Percentiles rank a stretch among this genome's conserved stretches.
Conservation (phyloP, 2,329 filamentous ascomycete species). For the Ascocoryne sarcoides region DNA sequence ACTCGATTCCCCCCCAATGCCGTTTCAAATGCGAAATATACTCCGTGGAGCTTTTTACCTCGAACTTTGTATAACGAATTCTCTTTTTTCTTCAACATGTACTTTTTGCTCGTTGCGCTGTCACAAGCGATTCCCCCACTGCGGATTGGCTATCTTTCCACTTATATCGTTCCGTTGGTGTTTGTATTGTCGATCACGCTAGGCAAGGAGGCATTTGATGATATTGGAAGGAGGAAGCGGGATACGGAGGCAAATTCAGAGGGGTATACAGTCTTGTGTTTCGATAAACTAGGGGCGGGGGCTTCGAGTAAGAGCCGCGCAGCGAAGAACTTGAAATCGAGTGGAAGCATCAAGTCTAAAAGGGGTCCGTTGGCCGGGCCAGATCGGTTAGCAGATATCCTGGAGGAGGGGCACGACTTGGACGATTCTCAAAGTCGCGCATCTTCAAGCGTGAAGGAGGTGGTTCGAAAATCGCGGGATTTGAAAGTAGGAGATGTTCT, state of each 20-base stretch:
- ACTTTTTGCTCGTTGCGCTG: conserved; percentile 89
- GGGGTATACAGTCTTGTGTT: conserved; percentile 68
- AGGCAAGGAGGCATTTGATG: conserved; percentile 92
- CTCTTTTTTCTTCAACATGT: conserved; percentile 99
- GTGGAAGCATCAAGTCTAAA: conserved; percentile 32
- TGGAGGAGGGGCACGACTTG: conserved; percentile 52
- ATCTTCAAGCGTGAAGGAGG: conserved; percentile 51
- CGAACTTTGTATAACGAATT: conserved; percentile 97
- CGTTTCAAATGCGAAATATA: conserved; percentile 97
- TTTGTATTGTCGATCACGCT: conserved; percentile 90
- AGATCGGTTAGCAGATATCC: conserved; percentile 53
- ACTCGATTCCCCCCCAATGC: conserved; percentile 80
- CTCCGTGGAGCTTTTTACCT: conserved; percentile 85
- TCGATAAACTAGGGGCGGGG: conserved; percentile 46
- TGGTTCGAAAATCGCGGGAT: conserved; percentile 74
- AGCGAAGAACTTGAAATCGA: conserved; percentile 40
- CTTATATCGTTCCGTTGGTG: conserved; percentile 83
- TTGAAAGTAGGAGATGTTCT: conserved; percentile 93
- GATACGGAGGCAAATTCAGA: conserved; percentile 95
- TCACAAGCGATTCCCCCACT: conserved; percentile 87
- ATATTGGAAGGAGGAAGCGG: conserved; percentile 74
- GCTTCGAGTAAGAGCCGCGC: conserved; percentile 29
- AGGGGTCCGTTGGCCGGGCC: conserved; percentile 27
- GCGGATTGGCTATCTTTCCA: conserved; percentile 88
- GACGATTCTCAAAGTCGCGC: conserved; percentile 41